Base-by-base conservation (phyloP, 164 flowering plant genomes). In the Vitis labrusca region DNA sequence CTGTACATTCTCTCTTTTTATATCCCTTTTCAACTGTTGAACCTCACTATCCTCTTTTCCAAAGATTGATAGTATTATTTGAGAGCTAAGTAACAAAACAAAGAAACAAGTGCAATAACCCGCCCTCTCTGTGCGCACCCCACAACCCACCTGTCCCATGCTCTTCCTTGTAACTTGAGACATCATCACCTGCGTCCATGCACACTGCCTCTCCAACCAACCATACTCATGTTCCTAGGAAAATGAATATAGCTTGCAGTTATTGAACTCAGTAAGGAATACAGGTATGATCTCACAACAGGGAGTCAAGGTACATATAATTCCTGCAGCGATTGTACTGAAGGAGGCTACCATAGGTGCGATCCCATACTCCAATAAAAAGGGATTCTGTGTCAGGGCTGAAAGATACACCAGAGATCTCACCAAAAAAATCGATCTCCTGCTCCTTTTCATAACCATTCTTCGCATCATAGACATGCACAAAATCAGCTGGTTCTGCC, bases 401-500 rank as follows among this genome's bases (percentile, higher is more conserved):
- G 73, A 90, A 89, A 1, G 99, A 91, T 23, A 89, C 71, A 1
- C 99, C 99, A 7, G 99, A 91, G 56, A 92, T 86, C 82, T 94
- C 99, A 0, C 99, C 99, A 71, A 94, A 94, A 83, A 94, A 94
- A 66, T 94, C 99, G 15, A 92, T 89, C 71, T 92, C 96, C 65
- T 94, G 98, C 78, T 89, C 88, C 61, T 80, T 86, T 68, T 84
- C 85, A 50, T 86, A 94, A 32, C 92, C 90, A 50, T 76, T 87
- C 61, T 85, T 80, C 5, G 75, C 86, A 72, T 88, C 92, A 73
- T 78, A 94, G 7, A 94, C 83, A 59, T 94, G 99, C 47, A 94
- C 96, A 64, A 90, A 94, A 71, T 94, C 99, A 11, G 99, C 99
- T 56, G 99, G 93, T 78, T 94, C 99, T 1, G 97, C 99, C 82